Evolutionary conservation across 805 yeast species (phyloP), one percentile per base, ranked within the genome.

Genomic region (Yarrowia sp.): DNA sequence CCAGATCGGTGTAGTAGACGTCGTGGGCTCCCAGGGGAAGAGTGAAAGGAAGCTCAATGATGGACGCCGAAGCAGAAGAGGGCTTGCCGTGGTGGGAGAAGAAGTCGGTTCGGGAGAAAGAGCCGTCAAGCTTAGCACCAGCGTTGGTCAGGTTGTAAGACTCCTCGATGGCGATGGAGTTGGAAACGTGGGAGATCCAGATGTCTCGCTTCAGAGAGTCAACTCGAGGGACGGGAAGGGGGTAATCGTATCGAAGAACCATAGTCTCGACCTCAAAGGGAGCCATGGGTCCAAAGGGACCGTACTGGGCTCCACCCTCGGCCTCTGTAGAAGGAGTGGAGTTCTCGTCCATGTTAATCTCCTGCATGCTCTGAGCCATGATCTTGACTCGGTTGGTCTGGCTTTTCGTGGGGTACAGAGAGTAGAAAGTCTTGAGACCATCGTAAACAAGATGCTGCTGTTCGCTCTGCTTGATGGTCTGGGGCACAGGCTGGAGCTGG

Each of bases 121-220:
- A 74, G 19, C 72, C 75, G 65, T 81, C 79, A 73, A 95, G 82
- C 71, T 81, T 80, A 2, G 97, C 96, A 40, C 89, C 98, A 52
- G 81, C 82, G 75, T 95, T 92, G 64, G 87, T 82, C 43, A 92
- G 73, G 79, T 92, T 94, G 77, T 92, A 93, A 75, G 88, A 87
- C 76, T 95, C 98, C 76, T 92, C 97, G 71, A 92, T 82, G 77
- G 91, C 85, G 70, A 89, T 75, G 66, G 90, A 78, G 73, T 86
- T 76, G 72, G 92, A 85, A 91, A 92, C 84, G 72, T 92, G 97
- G 2, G 97, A 94, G 65, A 93, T 81, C 98, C 98, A 94, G 65
- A 90, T 77, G 59, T 89, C 90, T 76, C 98, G 85, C 70, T 85
- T 81, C 70, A 92, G 82, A 70, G 80, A 82, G 71, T 83, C 82